A percentile compares a stretch with the other conserved stretches of the same genome.
Conservation (phyloP, 192 early-diverging fungal genomes). For the Phycomyces blakesleeanus region DNA sequence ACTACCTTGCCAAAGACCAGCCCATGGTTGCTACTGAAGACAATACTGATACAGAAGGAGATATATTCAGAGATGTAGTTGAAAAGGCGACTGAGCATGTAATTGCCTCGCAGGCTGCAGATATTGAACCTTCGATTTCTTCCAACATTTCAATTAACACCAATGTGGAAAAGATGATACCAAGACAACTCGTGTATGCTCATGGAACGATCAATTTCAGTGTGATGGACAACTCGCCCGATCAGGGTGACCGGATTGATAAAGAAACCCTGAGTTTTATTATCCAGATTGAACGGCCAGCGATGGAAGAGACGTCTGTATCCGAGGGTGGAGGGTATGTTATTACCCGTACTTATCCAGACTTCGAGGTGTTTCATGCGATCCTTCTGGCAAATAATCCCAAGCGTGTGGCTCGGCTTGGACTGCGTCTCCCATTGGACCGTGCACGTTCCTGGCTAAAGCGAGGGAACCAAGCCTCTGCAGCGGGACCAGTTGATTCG, state of each 20-base stretch:
- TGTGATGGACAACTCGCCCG: constrained; percentile 22
- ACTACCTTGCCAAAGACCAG: constrained; percentile 33
- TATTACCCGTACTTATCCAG: constrained; percentile 29
- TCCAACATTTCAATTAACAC: constrained; percentile 3
- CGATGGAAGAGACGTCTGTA: not conserved
- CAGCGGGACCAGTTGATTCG: constrained; percentile 1
- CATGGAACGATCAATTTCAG: constrained; percentile 21
- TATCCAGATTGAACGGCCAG: constrained; percentile 36
- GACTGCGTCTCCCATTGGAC: constrained; percentile 26
- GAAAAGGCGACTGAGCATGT: constrained; percentile 35
- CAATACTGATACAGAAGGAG: not conserved
- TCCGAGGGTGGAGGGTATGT: constrained; percentile 39
- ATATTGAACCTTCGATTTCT: too few relatives aligned
- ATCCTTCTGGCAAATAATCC: constrained; percentile 20
- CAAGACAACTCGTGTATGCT: constrained; percentile 13
- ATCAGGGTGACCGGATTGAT: not conserved
- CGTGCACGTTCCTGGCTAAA: constrained; percentile 21
- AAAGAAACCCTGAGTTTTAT: constrained; percentile 23
- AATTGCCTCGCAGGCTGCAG: too few relatives aligned
- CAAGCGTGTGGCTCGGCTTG: constrained; percentile 9
- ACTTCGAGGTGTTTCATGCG: constrained; percentile 31
- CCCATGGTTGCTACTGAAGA: not conserved
- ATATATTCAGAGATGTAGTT: constrained; percentile 20
- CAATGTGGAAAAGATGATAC: not conserved
- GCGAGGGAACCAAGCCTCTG: not conserved